Percentiles rank a stretch among this genome's conserved stretches.
Conservation (phyloP, 306 rosid genomes). For the Casuarina cunninghamiana region DNA sequence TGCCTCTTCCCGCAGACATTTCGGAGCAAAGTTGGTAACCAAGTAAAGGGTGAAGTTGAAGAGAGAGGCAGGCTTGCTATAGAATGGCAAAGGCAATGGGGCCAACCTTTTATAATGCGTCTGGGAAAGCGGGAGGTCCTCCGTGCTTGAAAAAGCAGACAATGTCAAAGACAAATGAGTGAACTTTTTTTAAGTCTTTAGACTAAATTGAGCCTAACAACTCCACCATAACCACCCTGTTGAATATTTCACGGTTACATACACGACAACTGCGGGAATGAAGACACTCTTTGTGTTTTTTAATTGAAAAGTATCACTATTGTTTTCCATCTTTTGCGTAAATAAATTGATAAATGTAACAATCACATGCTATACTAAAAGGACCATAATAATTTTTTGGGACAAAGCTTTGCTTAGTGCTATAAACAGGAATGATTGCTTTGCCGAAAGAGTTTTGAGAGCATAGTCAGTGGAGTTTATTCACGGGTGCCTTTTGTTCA, state of each 20-base stretch:
- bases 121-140: conserved; percentile 3
- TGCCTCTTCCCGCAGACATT: conserved; percentile 67
- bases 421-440: neutral
- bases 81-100: neutral
- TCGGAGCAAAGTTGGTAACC: neutral
- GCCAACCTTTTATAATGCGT: conserved; percentile 30
- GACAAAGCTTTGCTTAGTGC: neutral
- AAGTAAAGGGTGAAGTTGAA: neutral
- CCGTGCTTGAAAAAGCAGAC: conserved; percentile 5
- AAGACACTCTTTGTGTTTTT: neutral
- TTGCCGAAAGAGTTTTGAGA: neutral
- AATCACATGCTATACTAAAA: too few species aligned
- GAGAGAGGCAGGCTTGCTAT: conserved; percentile 17
- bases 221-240: neutral
- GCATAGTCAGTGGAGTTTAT: too few species aligned
- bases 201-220: neutral
- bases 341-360: too few species aligned
- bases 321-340: too few species aligned
- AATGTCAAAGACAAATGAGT: conserved; percentile 4
- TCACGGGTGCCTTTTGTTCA: neutral
- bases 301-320: neutral
- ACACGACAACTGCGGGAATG: neutral
- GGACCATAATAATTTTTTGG: neutral
- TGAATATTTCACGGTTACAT: neutral
- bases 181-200: conserved; percentile 9